Percentiles rank a stretch among this genome's conserved stretches.
These are phyloP conservation scores for Globisporangium iwayamae DNA, from an alignment of 352 stramenopile species.

Conservation along the genomic window DNA sequence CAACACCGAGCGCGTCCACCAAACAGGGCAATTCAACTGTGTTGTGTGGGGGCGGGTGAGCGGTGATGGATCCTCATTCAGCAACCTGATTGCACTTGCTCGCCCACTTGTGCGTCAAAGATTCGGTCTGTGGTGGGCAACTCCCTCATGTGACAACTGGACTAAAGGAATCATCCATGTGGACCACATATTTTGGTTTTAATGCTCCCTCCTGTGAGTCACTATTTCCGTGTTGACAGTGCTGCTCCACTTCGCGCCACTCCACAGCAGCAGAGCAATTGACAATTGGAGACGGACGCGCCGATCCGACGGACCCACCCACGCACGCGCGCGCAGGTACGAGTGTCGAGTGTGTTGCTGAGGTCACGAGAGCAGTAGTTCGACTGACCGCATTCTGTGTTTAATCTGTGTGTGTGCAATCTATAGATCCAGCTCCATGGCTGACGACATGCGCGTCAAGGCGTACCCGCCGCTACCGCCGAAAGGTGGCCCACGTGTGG, in stretches of 20 bases:
- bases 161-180: neutral
- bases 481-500: conserved; percentile 28
- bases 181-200: neutral
- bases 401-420: neutral
- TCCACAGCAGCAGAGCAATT: neutral
- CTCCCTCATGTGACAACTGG: neutral
- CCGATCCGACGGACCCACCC: no score
- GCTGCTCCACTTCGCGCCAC: neutral
- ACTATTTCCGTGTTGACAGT: neutral
- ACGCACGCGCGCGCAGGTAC: neutral
- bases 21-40: neutral
- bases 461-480: conserved; percentile 55
- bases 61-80: neutral
- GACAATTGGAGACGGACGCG: neutral
- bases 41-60: neutral
- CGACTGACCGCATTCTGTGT: neutral
- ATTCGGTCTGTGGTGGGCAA: no score
- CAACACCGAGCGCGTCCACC: conserved; percentile 5
- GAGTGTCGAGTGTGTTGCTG: neutral
- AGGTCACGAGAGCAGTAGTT: neutral
- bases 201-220: neutral
- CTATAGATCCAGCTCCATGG: conserved; percentile 6
- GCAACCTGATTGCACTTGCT: no score
- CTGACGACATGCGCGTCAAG: conserved; percentile 57
- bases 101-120: no score